Conservation (phyloP, 495 filamentous ascomycete genomes). For the Aspergillus steynii region DNA sequence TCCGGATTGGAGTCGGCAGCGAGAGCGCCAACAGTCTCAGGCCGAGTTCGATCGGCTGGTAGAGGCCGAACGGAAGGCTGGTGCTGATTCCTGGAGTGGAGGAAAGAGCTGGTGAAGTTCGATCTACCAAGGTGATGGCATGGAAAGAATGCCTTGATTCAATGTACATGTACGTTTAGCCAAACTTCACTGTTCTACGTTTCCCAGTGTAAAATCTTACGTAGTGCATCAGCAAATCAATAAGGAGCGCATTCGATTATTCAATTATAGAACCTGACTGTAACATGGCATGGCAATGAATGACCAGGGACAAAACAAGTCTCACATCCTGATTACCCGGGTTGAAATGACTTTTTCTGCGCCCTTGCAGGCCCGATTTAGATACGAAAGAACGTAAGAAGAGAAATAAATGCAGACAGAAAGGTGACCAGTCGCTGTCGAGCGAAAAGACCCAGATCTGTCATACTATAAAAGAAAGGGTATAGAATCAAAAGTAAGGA, state of each 20-base stretch:
- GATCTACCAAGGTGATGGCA: not conserved
- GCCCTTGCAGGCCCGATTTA: slow-evolving; percentile 16
- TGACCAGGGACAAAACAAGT: not conserved
- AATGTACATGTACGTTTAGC: not conserved
- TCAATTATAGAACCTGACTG: slow-evolving; percentile 1
- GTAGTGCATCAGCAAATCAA: not conserved
- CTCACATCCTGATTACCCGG: not conserved
- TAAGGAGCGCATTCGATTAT: not conserved
- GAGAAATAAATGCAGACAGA: slow-evolving; percentile 6
- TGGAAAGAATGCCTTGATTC: slow-evolving; percentile 5
- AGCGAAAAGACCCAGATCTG: not conserved
- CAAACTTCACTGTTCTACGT: not conserved
- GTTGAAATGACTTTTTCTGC: slow-evolving; percentile 15
- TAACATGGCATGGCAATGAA: not conserved
- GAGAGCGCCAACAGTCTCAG: slow-evolving; percentile 38
- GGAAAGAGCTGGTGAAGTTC: slow-evolving; percentile 23
- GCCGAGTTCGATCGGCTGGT: slow-evolving; percentile 45
- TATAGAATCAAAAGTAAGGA: slow-evolving; percentile 14
- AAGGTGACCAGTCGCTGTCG: not conserved
- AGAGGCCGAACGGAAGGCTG: slow-evolving; percentile 37
- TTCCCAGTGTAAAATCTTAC: not conserved
- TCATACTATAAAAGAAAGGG: slow-evolving; percentile 15
- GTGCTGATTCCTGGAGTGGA: slow-evolving; percentile 4
- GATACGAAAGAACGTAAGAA: slow-evolving; percentile 15
- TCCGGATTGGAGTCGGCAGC: slow-evolving; percentile 17